Conservation (phyloP, 176 grass and related monocot genomes). For the Olyra latifolia region DNA sequence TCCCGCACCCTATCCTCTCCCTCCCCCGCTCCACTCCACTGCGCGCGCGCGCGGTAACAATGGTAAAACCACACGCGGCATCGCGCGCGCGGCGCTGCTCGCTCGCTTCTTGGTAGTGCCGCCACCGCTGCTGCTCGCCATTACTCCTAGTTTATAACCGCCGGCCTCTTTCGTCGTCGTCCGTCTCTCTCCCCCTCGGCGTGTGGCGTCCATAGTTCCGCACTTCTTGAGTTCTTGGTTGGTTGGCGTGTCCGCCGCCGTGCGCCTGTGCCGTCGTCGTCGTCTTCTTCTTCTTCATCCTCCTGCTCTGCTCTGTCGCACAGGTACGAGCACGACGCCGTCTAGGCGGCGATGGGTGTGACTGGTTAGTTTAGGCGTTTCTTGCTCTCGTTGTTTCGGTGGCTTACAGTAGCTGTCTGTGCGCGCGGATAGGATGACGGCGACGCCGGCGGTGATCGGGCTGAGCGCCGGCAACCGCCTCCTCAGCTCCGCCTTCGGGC, state of each 20-base stretch:
- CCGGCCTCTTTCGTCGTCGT: not conserved
- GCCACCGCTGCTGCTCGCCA: not conserved
- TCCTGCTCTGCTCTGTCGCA: not conserved
- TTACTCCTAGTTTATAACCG: not conserved
- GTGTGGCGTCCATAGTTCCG: slow-evolving; percentile 29
- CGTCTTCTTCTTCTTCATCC: not conserved
- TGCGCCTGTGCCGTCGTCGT: not conserved
- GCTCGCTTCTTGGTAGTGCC: not conserved
- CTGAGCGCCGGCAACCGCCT: slow-evolving; percentile 86
- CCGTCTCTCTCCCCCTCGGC: slow-evolving; percentile 7
- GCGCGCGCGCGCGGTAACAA: not conserved
- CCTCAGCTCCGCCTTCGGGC: slow-evolving; percentile 59
- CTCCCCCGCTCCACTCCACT: not conserved
- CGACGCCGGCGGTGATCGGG: slow-evolving; percentile 76
- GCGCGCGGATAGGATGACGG: slow-evolving; percentile 40
- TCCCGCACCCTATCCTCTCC: slow-evolving; percentile 54
- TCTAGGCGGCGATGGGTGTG: not conserved
- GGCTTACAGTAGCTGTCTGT: not conserved
- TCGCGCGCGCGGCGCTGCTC: not conserved
- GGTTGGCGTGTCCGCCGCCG: not conserved
- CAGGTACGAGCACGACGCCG: slow-evolving; percentile 16
- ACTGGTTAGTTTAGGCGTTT: not conserved
- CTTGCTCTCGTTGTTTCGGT: not conserved
- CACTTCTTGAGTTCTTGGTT: not conserved
- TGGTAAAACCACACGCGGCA: not conserved